These are phyloP conservation scores for Polysphondylium violaceum DNA, from an alignment of 78 protist species.

Conservation along the genomic window DNA sequence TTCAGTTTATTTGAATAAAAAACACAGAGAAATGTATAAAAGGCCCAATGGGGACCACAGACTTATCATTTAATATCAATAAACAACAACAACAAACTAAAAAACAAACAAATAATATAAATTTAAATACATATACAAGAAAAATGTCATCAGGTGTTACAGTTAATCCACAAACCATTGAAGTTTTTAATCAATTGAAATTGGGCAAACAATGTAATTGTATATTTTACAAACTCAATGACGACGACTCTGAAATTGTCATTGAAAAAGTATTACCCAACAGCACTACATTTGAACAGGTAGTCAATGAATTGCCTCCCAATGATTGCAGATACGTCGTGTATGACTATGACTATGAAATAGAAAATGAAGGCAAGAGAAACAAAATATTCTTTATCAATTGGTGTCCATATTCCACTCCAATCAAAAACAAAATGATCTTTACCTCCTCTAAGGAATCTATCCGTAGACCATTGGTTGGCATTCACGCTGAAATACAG, in stretches of 20 bases:
- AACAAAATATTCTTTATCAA: neutral
- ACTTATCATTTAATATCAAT: no score
- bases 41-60: no score
- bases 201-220: slow-evolving; percentile 28
- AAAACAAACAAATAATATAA: no score
- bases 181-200: slow-evolving; percentile 49
- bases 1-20: no score
- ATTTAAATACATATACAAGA: no score
- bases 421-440: slow-evolving; percentile 90
- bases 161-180: slow-evolving; percentile 2
- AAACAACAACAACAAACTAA: no score
- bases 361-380: slow-evolving; percentile 3
- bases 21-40: no score
- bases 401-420: neutral
- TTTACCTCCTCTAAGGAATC: slow-evolving; percentile 89
- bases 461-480: slow-evolving; percentile 85
- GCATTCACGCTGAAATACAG: slow-evolving; percentile 89
- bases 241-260: slow-evolving; percentile 19
- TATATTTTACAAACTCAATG: slow-evolving; percentile 66
- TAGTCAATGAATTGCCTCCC: slow-evolving; percentile 15
- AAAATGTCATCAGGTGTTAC: slow-evolving; percentile 77
- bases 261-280: slow-evolving; percentile 33
- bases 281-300: slow-evolving; percentile 10
- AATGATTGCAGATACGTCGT: slow-evolving; percentile 73
- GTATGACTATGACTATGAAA: neutral